Conservation (phyloP, 805 yeast genomes). For the Suhomyces canberraensis region DNA sequence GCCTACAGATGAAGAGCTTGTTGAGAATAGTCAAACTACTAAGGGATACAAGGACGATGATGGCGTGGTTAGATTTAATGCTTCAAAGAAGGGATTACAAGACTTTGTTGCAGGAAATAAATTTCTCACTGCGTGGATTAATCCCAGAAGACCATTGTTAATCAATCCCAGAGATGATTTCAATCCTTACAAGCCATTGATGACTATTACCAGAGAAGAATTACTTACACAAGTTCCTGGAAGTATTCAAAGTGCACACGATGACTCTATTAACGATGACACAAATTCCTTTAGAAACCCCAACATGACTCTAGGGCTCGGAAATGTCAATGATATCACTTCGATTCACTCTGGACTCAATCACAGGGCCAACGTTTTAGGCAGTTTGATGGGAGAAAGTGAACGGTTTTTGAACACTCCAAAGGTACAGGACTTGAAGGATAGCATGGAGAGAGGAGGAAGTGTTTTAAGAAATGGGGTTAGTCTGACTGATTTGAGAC, state of each 20-base stretch:
- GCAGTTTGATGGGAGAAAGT: conserved; percentile 2
- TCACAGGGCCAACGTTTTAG: conserved; percentile 7
- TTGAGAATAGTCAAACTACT: conserved; percentile 1
- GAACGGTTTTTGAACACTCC: conserved; percentile 17
- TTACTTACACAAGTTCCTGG: neutral
- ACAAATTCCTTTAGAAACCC: conserved; percentile 6
- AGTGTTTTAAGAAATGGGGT: too few species aligned
- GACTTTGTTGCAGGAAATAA: conserved; percentile 26
- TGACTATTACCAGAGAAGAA: neutral
- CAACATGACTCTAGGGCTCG: conserved; percentile 30
- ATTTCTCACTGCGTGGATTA: conserved; percentile 30
- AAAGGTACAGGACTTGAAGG: conserved; percentile 37
- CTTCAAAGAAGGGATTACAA: conserved; percentile 19
- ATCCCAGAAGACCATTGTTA: conserved; percentile 24
- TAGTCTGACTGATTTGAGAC: too few species aligned
- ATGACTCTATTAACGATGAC: conserved; percentile 2
- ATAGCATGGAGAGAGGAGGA: too few species aligned
- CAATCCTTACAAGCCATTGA: too few species aligned
- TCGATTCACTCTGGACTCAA: conserved; percentile 38
- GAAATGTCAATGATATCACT: conserved; percentile 39
- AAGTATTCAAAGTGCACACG: conserved; percentile 1
- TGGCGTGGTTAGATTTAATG: conserved; percentile 9
- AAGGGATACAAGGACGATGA: conserved; percentile 6
- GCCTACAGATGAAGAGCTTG: conserved; percentile 7
- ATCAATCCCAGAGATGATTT: conserved; percentile 8